phyloP scores from a whole-genome alignment of 306 rosid species.

The Canavalia gladiata region DNA sequence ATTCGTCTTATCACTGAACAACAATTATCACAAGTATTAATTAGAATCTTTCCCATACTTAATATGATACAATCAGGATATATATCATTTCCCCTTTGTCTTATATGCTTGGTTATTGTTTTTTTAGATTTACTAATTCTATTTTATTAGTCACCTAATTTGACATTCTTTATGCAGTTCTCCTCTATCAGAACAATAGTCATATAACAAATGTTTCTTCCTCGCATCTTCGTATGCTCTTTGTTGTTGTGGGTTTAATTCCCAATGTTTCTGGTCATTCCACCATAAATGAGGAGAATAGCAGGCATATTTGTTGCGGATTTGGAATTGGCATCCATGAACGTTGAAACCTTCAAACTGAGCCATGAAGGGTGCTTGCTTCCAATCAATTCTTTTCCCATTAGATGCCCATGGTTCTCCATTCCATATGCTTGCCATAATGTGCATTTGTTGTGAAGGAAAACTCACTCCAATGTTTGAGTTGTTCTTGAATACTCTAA shows the following conservation, averaged over 20 bases:
- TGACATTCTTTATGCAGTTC: slow-evolving; percentile 47
- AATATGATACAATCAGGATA: too few species aligned
- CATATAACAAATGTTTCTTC: slow-evolving; percentile 46
- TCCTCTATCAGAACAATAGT: slow-evolving; percentile 54
- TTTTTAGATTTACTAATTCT: too few species aligned
- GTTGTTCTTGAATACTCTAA: slow-evolving; percentile 51
- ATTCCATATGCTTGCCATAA: slow-evolving; percentile 50
- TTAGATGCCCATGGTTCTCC: slow-evolving; percentile 57
- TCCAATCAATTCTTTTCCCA: slow-evolving; percentile 51
- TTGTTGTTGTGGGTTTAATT: slow-evolving; percentile 43
- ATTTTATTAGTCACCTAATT: not conserved
- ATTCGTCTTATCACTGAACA: too few species aligned
- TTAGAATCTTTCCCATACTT: too few species aligned
- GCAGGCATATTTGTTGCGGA: not conserved
- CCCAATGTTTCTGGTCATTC: slow-evolving; percentile 40
- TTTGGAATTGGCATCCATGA: slow-evolving; percentile 33
- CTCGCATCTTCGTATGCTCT: slow-evolving; percentile 39
- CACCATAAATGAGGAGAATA: slow-evolving; percentile 50
- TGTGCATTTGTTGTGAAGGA: slow-evolving; percentile 45
- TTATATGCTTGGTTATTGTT: too few species aligned
- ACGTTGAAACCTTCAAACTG: slow-evolving; percentile 50
- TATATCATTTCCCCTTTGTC: too few species aligned
- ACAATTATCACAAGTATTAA: too few species aligned
- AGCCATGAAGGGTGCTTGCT: slow-evolving; percentile 48
- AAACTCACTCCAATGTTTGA: slow-evolving; percentile 41